Percentiles rank a stretch among this genome's conserved stretches.
Conservation (phyloP, 352 stramenopile species). For the Pythium monospermum region DNA sequence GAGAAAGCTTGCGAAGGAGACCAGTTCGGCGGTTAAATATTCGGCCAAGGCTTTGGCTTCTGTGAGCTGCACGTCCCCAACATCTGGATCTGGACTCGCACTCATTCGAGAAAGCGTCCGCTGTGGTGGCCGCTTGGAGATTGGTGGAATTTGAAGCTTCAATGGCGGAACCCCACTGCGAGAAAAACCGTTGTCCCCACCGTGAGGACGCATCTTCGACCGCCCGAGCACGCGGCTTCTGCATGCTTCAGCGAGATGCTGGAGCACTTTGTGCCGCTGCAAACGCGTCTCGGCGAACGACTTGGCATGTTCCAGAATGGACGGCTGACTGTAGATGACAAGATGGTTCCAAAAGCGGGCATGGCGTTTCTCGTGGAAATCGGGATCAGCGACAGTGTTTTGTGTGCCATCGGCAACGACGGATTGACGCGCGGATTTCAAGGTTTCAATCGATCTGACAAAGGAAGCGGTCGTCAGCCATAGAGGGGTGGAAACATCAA, state of each 20-base stretch:
- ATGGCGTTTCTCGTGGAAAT: too few species aligned
- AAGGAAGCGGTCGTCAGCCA: too few species aligned
- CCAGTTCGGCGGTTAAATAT: slow-evolving; percentile 9
- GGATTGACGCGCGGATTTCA: too few species aligned
- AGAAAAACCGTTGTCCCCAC: slow-evolving; percentile 13
- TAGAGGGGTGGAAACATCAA: too few species aligned
- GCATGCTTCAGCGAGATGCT: slow-evolving; percentile 18
- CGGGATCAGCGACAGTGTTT: too few species aligned
- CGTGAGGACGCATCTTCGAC: slow-evolving; percentile 9
- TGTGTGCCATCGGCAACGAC: too few species aligned
- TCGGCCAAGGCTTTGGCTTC: slow-evolving; percentile 13
- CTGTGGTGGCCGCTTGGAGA: not conserved
- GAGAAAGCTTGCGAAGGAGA: slow-evolving; percentile 5
- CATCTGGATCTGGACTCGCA: slow-evolving; percentile 6
- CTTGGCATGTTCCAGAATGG: slow-evolving; percentile 9
- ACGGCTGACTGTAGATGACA: not conserved
- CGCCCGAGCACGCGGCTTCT: slow-evolving; percentile 11
- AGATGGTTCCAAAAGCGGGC: not conserved
- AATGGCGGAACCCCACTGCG: not conserved
- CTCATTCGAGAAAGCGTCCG: not conserved
- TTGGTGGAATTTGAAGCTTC: slow-evolving; percentile 6
- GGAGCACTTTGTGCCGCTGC: slow-evolving; percentile 7
- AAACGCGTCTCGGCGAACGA: slow-evolving; percentile 2
- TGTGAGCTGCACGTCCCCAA: not conserved
- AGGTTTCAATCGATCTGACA: too few species aligned